A percentile compares a stretch with the other conserved stretches of the same genome.
phyloP scores from a whole-genome alignment of 2,329 filamentous ascomycete species.

The Colletotrichum lindemuthianum region DNA sequence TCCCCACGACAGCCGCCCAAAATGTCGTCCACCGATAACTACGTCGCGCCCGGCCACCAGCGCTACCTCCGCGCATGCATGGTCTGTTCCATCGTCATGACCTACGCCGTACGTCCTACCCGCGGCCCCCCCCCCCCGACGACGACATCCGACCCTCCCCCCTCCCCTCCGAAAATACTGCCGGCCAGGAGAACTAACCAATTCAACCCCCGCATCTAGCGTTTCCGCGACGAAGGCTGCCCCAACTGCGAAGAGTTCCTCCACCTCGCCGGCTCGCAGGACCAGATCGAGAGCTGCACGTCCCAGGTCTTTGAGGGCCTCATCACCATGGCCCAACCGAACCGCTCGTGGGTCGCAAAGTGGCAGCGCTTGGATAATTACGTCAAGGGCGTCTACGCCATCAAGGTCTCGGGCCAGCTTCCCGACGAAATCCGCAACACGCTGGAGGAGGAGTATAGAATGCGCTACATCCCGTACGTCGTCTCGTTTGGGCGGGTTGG shows the following conservation, averaged over 20 bases:
- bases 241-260: conserved; percentile 97
- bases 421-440: conserved; percentile 71
- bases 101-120: conserved; percentile 71
- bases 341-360: conserved; percentile 91
- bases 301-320: conserved; percentile 96
- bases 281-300: conserved; percentile 91
- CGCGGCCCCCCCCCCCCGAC: neutral
- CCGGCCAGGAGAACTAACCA: too few species aligned
- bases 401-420: conserved; percentile 88
- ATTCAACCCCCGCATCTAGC: conserved; percentile 56
- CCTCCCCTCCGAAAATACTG: too few species aligned
- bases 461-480: conserved; percentile 73
- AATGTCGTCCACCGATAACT: conserved; percentile 60
- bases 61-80: conserved; percentile 96
- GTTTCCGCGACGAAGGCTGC: conserved; percentile 88
- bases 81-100: conserved; percentile 96
- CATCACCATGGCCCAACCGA: conserved; percentile 85
- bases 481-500: neutral
- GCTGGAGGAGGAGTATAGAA: conserved; percentile 70
- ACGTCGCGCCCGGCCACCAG: conserved; percentile 78
- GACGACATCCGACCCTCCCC: too few species aligned
- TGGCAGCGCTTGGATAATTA: conserved; percentile 94
- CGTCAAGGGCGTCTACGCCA: conserved; percentile 89
- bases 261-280: conserved; percentile 79
- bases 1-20: conserved; percentile 77